A percentile compares a stretch with the other conserved stretches of the same genome.
phyloP scores from a whole-genome alignment of 2,329 filamentous ascomycete species.

The Pyrenochaeta sp. region DNA sequence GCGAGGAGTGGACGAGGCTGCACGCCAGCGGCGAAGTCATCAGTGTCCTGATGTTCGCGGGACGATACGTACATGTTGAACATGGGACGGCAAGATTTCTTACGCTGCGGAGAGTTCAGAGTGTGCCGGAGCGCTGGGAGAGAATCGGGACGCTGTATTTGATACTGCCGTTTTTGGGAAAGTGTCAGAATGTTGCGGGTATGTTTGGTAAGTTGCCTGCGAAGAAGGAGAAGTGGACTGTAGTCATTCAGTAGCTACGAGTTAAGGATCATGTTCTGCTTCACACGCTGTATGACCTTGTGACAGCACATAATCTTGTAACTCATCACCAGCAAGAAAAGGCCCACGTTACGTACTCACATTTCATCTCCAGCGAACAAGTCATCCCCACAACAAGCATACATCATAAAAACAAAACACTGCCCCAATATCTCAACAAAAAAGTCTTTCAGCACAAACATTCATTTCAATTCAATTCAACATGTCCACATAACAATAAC shows the following conservation, averaged over 20 bases:
- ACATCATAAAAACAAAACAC: too few species aligned
- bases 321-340: too few species aligned
- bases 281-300: too few species aligned
- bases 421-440: too few species aligned
- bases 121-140: constrained; percentile 9
- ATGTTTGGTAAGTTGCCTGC: constrained; percentile 4
- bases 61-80: constrained; percentile 5
- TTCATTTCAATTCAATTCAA: too few species aligned
- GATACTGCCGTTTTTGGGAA: constrained; percentile 4
- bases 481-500: too few species aligned
- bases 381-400: too few species aligned
- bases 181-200: not conserved
- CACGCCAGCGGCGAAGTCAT: constrained; percentile 13
- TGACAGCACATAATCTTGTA: too few species aligned
- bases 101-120: constrained; percentile 8
- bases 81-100: constrained; percentile 16
- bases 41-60: constrained; percentile 16
- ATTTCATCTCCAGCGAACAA: too few species aligned
- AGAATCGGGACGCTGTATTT: constrained; percentile 14
- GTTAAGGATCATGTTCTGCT: not conserved
- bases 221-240: not conserved
- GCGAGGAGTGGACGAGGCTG: constrained; percentile 10
- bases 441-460: too few species aligned
- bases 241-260: not conserved
- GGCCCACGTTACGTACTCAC: too few species aligned